Evolutionary conservation across 1,139 yeast species (phyloP).

Genomic region (Geotrichum europaeum): DNA sequence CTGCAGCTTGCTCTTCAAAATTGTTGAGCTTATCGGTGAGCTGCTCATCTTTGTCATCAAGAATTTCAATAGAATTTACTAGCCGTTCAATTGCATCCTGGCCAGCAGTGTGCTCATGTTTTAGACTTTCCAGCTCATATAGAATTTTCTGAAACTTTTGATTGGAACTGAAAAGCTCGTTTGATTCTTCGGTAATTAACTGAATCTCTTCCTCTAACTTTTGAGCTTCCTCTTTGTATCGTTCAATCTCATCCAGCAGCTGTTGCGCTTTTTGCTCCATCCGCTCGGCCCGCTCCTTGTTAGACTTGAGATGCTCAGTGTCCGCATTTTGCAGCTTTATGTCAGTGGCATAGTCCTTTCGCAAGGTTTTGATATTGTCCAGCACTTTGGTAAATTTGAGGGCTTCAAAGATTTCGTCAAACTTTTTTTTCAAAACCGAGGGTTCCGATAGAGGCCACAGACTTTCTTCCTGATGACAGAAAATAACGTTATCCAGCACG

Average conservation of each 20-base stretch:
- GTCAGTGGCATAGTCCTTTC: slow-evolving; percentile 71
- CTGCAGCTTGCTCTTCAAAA: slow-evolving; percentile 45
- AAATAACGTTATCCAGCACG: slow-evolving; percentile 83
- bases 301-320: slow-evolving; percentile 67
- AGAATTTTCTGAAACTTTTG: slow-evolving; percentile 75
- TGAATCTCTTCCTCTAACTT: slow-evolving; percentile 47
- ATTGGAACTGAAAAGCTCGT: slow-evolving; percentile 62
- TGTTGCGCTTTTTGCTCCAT: slow-evolving; percentile 47
- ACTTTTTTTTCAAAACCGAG: slow-evolving; percentile 75
- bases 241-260: slow-evolving; percentile 43
- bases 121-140: slow-evolving; percentile 55
- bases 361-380: slow-evolving; percentile 66
- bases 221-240: slow-evolving; percentile 46
- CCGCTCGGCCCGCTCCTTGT: slow-evolving; percentile 64
- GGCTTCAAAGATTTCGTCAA: slow-evolving; percentile 96
- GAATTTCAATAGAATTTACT: slow-evolving; percentile 40
- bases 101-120: slow-evolving; percentile 43
- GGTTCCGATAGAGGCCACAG: slow-evolving; percentile 97
- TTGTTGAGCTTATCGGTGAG: slow-evolving; percentile 47
- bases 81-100: slow-evolving; percentile 48
- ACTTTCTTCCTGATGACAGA: slow-evolving; percentile 97
- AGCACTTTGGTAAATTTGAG: slow-evolving; percentile 86
- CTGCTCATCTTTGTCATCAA: slow-evolving; percentile 48
- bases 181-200: slow-evolving; percentile 52
- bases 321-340: slow-evolving; percentile 71